Evolutionary conservation across 345 rosid species (phyloP), one percentile per base, ranked within the genome.

Genomic region (Salix arbutifolia): DNA sequence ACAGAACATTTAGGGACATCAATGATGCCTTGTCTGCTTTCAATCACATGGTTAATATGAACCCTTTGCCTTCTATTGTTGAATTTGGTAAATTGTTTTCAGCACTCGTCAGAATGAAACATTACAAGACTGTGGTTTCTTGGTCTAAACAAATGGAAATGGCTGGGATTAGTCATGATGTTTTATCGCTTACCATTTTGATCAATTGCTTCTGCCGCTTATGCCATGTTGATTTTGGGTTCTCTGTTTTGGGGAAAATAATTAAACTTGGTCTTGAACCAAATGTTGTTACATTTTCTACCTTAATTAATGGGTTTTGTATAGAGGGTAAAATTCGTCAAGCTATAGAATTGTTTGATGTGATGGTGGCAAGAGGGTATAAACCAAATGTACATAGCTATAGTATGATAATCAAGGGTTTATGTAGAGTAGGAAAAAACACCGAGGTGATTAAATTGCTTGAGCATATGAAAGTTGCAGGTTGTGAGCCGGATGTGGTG

Each of bases 401-500:
- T 7, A 19, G 13, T 60, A 25, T 60, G 11, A 60, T 60, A 3
- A 18, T 60, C 10, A 60, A 60, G 26, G 65, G 65, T 60, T 19
- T 60, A 9, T 60, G 65, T 60, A 60, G 28, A n/a, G 25, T 60
- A 9, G 65, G 65, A 25, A 21, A 60, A 60, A 19, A 13, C 65
- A 60, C 12, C 12, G 23, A 19, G 28, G 65, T 25, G 23, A n/a
- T 60, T 60, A 60, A 25, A 25, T 25, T 60, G 65, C 80, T 65
- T 25, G 66, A 71, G 64, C 77, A 73, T 53, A 79, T 82, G 85
- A 48, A 58, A 30, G 56, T 50, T 1, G 23, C 50, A 23, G 38
- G 38, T 18, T 75, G 78, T 72, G 65, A 77, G 42, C 65, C 88
- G 8, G 70, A 73, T 69, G 50, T 76, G 61, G 13, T 69, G 4